Percentiles rank a stretch among this genome's conserved stretches.
Conservation (phyloP, 257 asterid species). For the Solanum virginianum region DNA sequence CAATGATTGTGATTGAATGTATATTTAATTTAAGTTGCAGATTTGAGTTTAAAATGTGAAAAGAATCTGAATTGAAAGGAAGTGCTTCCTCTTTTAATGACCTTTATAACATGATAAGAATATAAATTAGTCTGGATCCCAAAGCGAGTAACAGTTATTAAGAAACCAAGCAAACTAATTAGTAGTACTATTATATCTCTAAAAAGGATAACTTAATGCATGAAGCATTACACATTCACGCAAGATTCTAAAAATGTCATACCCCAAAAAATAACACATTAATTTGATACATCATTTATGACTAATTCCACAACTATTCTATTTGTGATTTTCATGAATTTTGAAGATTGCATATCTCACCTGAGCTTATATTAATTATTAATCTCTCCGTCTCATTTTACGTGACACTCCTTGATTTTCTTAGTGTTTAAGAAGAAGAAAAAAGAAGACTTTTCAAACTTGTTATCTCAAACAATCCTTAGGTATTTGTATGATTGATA, state of each 20-base stretch:
- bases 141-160: not conserved
- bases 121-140: not conserved
- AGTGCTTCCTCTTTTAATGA: not conserved
- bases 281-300: not conserved
- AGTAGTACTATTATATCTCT: not conserved
- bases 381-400: too few relatives aligned
- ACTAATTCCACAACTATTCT: not conserved
- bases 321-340: not conserved
- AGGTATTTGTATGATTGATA: too few relatives aligned
- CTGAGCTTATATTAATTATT: not conserved
- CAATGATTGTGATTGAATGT: too few relatives aligned
- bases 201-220: not conserved
- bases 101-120: not conserved
- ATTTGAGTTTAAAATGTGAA: not conserved
- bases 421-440: too few relatives aligned
- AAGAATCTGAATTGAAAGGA: not conserved
- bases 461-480: too few relatives aligned
- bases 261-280: too few relatives aligned
- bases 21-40: too few relatives aligned
- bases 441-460: too few relatives aligned
- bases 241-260: not conserved
- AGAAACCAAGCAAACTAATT: not conserved
- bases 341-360: not conserved
- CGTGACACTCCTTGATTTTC: too few relatives aligned
- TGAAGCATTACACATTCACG: not conserved